phyloP scores from a whole-genome alignment of 2,329 filamentous ascomycete genomes.

The Ophiostoma ips region DNA sequence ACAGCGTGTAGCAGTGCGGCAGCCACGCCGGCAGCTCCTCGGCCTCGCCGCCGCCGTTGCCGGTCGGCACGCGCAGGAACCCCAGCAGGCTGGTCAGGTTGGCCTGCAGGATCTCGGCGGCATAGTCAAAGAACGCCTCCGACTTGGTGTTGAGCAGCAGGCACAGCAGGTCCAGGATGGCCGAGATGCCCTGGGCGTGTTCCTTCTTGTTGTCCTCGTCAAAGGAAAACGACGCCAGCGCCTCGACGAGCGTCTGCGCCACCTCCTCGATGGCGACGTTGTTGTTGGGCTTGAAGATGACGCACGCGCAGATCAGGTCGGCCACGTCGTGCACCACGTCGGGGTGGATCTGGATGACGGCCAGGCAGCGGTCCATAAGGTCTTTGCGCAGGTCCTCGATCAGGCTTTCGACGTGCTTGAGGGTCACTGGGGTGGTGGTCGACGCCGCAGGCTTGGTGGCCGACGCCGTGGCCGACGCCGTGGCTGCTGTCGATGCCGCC shows the following conservation, averaged over 20 bases:
- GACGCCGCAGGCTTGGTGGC: no score
- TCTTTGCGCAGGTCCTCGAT: slow-evolving; percentile 59
- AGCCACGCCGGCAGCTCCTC: slow-evolving; percentile 89
- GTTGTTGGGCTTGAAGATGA: slow-evolving; percentile 42
- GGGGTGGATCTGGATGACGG: slow-evolving; percentile 77
- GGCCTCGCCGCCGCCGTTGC: no score
- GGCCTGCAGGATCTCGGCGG: slow-evolving; percentile 59
- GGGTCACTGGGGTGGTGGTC: slow-evolving; percentile 25
- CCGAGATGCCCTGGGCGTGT: slow-evolving; percentile 52
- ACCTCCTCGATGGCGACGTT: slow-evolving; percentile 44
- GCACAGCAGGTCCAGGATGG: slow-evolving; percentile 83
- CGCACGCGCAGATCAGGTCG: slow-evolving; percentile 63
- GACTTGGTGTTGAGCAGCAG: slow-evolving; percentile 66
- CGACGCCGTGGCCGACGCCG: no score
- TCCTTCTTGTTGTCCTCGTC: slow-evolving; percentile 53
- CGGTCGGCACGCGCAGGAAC: slow-evolving; percentile 69
- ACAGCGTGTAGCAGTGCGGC: slow-evolving; percentile 73
- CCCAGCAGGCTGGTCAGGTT: slow-evolving; percentile 62
- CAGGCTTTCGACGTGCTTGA: slow-evolving; percentile 68
- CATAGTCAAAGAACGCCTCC: slow-evolving; percentile 60
- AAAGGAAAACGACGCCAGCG: slow-evolving; percentile 55
- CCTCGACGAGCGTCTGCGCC: slow-evolving; percentile 69
- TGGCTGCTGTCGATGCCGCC: no score
- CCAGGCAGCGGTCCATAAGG: slow-evolving; percentile 78
- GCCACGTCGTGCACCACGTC: slow-evolving; percentile 82